Conservation (phyloP, 345 rosid genomes). For the Ceriops zippeliana region DNA sequence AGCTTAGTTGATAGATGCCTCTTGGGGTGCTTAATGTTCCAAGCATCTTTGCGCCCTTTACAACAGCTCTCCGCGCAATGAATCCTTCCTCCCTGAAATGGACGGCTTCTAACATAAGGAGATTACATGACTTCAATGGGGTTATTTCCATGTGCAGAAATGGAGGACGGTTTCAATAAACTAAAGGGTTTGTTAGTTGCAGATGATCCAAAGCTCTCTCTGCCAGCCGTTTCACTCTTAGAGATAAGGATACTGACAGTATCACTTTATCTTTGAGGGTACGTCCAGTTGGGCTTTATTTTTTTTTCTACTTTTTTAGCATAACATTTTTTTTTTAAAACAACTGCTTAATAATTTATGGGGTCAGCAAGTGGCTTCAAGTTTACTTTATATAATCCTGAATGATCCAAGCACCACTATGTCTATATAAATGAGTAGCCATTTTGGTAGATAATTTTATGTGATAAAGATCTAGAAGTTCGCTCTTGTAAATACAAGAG, state of each 20-base stretch:
- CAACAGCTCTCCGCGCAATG: neutral
- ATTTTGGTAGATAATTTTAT: too few relatives aligned
- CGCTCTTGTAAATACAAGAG: too few relatives aligned
- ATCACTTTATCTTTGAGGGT: neutral
- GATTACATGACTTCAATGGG: too few relatives aligned
- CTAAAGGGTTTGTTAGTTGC: neutral
- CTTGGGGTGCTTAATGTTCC: neutral
- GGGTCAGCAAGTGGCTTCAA: too few relatives aligned
- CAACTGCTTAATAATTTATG: too few relatives aligned
- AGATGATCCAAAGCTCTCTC: constrained; percentile 10
- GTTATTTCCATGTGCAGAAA: neutral
- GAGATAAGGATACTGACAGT: neutral
- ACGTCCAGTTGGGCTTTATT: neutral
- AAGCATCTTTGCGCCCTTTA: neutral
- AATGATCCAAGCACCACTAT: too few relatives aligned
- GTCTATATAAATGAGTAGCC: too few relatives aligned
- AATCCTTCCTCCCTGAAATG: too few relatives aligned
- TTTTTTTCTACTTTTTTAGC: neutral
- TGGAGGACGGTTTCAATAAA: neutral
- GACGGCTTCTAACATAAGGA: too few relatives aligned
- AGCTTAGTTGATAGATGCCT: constrained; percentile 12
- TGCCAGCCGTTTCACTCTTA: constrained; percentile 13
- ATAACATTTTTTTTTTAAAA: too few relatives aligned
- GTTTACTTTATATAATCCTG: too few relatives aligned
- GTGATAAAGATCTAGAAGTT: too few relatives aligned